Conservation (phyloP, 345 rosid species). For the Salix purpurea region DNA sequence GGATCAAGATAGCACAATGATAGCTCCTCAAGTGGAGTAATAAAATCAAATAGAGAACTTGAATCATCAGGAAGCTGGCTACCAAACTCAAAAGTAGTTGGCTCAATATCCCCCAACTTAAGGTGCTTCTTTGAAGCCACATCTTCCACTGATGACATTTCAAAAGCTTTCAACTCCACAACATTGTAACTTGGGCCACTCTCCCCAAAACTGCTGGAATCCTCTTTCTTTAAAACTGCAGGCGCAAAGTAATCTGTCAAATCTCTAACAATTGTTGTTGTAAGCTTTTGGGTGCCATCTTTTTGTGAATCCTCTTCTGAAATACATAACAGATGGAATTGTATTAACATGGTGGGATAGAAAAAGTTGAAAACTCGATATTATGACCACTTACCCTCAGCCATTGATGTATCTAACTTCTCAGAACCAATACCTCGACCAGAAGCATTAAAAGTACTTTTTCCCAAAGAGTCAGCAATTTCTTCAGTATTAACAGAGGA, state of each 20-base stretch:
- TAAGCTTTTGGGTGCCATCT: constrained; percentile 17
- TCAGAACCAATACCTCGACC: constrained; percentile 13
- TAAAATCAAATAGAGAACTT: constrained; percentile 5
- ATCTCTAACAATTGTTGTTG: background rate
- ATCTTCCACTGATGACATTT: constrained; percentile 13
- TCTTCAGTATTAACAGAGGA: constrained; percentile 8
- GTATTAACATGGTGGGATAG: background rate
- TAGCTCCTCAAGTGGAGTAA: constrained; percentile 6
- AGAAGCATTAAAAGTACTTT: background rate
- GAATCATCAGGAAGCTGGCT: constrained; percentile 18
- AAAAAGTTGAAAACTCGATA: background rate
- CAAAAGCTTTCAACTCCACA: constrained; percentile 17
- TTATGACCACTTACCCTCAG: constrained; percentile 20
- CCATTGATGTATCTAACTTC: constrained; percentile 8
- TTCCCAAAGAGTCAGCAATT: background rate
- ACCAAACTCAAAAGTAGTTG: constrained; percentile 1
- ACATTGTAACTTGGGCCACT: background rate
- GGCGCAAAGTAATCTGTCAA: constrained; percentile 1
- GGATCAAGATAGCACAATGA: constrained; percentile 22
- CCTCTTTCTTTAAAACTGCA: background rate
- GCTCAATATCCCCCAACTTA: background rate
- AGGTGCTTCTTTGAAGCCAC: background rate
- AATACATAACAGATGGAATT: constrained; percentile 2
- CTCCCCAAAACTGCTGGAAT: constrained; percentile 1
- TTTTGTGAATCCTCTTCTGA: constrained; percentile 19